These are phyloP conservation scores for Climacium dendroides DNA, from an alignment of 225 moss, liverwort and hornwort species.

Conservation along the genomic window DNA sequence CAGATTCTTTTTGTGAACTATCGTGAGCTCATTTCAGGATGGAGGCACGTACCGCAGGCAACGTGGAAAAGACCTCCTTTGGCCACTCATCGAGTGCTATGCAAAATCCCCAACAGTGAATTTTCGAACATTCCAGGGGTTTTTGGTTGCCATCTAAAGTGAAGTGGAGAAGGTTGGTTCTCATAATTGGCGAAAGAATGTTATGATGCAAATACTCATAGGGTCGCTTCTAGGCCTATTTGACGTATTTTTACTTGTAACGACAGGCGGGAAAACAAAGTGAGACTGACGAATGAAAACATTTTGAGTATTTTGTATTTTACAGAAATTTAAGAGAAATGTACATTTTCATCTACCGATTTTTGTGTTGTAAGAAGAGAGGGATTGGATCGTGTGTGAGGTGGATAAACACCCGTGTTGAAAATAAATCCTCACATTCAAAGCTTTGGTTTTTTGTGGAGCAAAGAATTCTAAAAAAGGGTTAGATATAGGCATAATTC, in stretches of 20 bases:
- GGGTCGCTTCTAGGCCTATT: too few relatives aligned
- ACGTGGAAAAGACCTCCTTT: background rate
- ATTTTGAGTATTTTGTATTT: background rate
- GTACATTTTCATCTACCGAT: background rate
- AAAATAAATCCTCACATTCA: background rate
- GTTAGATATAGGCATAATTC: background rate
- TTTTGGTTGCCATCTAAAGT: background rate
- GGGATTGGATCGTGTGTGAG: background rate
- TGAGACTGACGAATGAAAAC: background rate
- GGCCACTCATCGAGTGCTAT: background rate
- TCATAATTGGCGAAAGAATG: background rate
- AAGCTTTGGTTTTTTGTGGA: background rate
- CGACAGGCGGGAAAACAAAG: background rate
- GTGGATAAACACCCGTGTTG: too few relatives aligned
- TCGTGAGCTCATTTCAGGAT: background rate
- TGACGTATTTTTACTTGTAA: background rate
- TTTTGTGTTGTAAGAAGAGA: background rate
- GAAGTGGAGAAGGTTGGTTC: background rate
- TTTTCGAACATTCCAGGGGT: background rate
- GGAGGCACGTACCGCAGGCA: background rate
- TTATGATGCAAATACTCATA: background rate
- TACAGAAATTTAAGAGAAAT: background rate
- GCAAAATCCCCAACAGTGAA: background rate
- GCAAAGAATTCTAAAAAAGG: background rate
- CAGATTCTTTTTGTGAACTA: background rate